Evolutionary conservation across 257 asterid genomes (phyloP), one percentile per base, ranked within the genome.

Genomic region (Lycium barbarum): DNA sequence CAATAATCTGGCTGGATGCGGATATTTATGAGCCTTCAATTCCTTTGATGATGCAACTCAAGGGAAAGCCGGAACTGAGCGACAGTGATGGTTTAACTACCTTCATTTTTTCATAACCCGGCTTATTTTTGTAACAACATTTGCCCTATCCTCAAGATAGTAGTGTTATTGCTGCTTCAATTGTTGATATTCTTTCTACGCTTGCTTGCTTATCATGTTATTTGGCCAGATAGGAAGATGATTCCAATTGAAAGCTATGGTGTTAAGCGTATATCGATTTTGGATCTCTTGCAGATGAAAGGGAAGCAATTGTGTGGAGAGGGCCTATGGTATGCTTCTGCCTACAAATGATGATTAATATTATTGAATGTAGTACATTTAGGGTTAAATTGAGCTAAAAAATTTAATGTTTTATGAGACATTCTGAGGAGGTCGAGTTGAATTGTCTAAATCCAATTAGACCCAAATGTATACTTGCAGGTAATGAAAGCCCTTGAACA

Each of bases 401-500:
- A 68, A 51, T 43, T 53, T 49, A 40, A 55, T 83, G 83, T 43
- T 59, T 49, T 22, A 38, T 87, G 47, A 76, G 47, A 76, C 63
- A 3, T n/a, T 26, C 8, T 26, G 45, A 51, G 82, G 22, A 22
- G 17, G 82, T 76, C 51, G 81, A 83, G 35, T 26, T 66, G 20
- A 65, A 15, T 33, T 17, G 2, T 35, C 33, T 59, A 9, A 49
- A 70, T 71, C 74, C 54, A 20, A 66, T 85, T 78, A 26, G 79
- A 62, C 68, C 18, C 47, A 38, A 20, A 40, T 82, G 59, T 54
- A 61, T 38, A 70, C 57, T 79, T 86, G 87, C 88, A 95, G 99
- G 99, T 95, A 57, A 97, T 95, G 98, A 97, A 97, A 92, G 98
- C 98, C 85, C 98, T 97, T 59, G 99, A 97, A 88, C 98, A 97